Conservation (phyloP, 352 stramenopile species). For the Blastocystis sp. region DNA sequence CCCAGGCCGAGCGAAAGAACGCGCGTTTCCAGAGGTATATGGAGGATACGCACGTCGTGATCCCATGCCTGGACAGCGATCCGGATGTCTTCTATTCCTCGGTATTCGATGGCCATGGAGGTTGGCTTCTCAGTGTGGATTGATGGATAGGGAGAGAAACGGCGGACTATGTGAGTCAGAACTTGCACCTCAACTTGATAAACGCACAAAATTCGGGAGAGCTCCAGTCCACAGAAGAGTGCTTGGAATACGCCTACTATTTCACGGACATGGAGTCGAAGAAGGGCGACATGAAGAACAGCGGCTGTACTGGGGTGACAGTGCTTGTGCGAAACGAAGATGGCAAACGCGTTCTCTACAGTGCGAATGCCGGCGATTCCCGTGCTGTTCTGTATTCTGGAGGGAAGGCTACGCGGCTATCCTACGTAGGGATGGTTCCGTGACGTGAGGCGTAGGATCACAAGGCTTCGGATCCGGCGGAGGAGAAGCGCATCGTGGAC, state of each 20-base stretch:
- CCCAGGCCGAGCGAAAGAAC: slow-evolving; percentile 62
- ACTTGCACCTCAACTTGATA: slow-evolving; percentile 45
- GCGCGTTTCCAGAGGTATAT: slow-evolving; percentile 61
- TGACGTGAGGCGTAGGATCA: slow-evolving; percentile 53
- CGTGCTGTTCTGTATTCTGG: slow-evolving; percentile 45
- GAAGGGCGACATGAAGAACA: slow-evolving; percentile 57
- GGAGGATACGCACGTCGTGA: slow-evolving; percentile 55
- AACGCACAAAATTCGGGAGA: slow-evolving; percentile 30
- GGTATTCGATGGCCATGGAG: slow-evolving; percentile 68
- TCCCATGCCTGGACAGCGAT: slow-evolving; percentile 48
- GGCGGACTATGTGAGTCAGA: slow-evolving; percentile 47
- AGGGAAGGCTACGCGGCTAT: slow-evolving; percentile 44
- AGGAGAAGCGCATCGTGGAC: slow-evolving; percentile 38
- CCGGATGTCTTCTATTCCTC: slow-evolving; percentile 37
- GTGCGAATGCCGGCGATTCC: slow-evolving; percentile 68
- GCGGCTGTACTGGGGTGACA: slow-evolving; percentile 47
- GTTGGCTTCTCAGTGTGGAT: neutral
- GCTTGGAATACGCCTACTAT: slow-evolving; percentile 60
- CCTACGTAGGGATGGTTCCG: neutral
- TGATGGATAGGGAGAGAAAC: slow-evolving; percentile 52
- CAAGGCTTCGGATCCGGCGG: slow-evolving; percentile 54
- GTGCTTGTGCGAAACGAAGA: slow-evolving; percentile 47
- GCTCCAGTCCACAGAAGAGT: slow-evolving; percentile 41
- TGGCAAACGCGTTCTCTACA: slow-evolving; percentile 60
- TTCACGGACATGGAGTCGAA: slow-evolving; percentile 68